Evolutionary conservation across 1,139 yeast species (phyloP), one percentile per base, ranked within the genome.

Genomic region (Saccharomycopsis phalli): DNA sequence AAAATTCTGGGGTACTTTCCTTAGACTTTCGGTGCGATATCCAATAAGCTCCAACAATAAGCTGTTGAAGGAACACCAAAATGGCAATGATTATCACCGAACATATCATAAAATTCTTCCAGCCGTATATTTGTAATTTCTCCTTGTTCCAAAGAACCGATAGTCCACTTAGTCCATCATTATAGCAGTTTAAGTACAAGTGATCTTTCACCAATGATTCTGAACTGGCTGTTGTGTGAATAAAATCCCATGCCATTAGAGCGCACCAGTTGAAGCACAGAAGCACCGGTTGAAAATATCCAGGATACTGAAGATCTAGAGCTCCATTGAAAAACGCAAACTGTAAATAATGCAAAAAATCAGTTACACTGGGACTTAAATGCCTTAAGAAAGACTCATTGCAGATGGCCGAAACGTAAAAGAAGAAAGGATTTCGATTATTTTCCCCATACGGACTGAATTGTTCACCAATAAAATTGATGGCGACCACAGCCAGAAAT

Each of bases 391-490:
- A 63, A 17, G 76, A 66, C 23, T 65, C 71, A 52, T 76, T 77
- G 53, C 81, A 76, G 41, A 77, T 74, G 23, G 76, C 70, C 6
- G 82, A 75, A 4, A 81, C 79, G 26, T 65, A 62, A 55, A 72
- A 68, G 29, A 76, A 54, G 47, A 73, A 75, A 2, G 78, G 74
- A 49, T 76, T 73, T 13, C 18, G 17, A 7, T 68, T 59, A 1
- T 83, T 69, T 50, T 79, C 83, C 47, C 76, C 79, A 61, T 77
- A 71, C 1, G 80, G 75, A 36, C 81, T 75, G 43, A 57, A 52
- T 32, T 56, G 47, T 31, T 57, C 51, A 20, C 65, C 59, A 36
- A 63, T 57, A 10, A 67, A 55, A 41, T 71, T 63, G 4, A 71
- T 66, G 31, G 69, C 51, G 34, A 64, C 56, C 37, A 74, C 63